These are phyloP conservation scores for Monascus purpureus DNA, from an alignment of 495 filamentous ascomycete genomes.

Conservation along the genomic window DNA sequence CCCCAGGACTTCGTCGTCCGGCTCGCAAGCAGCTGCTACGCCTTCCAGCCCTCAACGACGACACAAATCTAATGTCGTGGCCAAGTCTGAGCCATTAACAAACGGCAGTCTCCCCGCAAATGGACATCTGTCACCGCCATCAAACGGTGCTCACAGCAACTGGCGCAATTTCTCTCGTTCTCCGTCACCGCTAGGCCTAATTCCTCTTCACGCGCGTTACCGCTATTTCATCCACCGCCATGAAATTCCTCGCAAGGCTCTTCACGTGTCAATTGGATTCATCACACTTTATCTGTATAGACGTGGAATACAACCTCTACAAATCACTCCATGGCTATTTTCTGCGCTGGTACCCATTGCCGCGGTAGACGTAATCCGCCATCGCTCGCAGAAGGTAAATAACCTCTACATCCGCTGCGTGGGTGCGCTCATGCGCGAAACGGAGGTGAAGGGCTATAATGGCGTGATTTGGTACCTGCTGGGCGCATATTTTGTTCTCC, in stretches of 20 bases:
- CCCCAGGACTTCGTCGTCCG: conserved; percentile 6
- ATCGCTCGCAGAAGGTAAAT: conserved; percentile 69
- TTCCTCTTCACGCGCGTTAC: conserved; percentile 67
- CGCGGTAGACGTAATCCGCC: conserved; percentile 65
- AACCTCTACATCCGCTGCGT: conserved; percentile 69
- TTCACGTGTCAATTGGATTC: conserved; percentile 90
- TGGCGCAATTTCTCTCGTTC: conserved; percentile 77
- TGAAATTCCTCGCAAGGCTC: conserved; percentile 32
- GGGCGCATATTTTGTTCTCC: conserved; percentile 72
- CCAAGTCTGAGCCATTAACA: conserved; percentile 19
- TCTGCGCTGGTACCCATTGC: conserved; percentile 78
- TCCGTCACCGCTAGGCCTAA: conserved; percentile 83
- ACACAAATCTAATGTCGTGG: conserved; percentile 32
- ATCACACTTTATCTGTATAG: conserved; percentile 72
- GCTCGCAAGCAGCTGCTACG: conserved; percentile 1
- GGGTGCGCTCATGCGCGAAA: conserved; percentile 92
- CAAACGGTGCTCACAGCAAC: conserved; percentile 22
- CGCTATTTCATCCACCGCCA: conserved; percentile 37
- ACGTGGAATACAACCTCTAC: conserved; percentile 51
- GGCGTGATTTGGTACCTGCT: conserved; percentile 94
- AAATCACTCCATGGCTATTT: conserved; percentile 75
- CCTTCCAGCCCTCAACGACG: conserved; percentile 12
- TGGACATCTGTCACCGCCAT: conserved; percentile 57
- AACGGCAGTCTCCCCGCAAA: conserved; percentile 37
- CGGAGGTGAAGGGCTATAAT: conserved; percentile 83